Conservation (phyloP, 805 yeast genomes). For the Saccharomycopsis sp. region DNA sequence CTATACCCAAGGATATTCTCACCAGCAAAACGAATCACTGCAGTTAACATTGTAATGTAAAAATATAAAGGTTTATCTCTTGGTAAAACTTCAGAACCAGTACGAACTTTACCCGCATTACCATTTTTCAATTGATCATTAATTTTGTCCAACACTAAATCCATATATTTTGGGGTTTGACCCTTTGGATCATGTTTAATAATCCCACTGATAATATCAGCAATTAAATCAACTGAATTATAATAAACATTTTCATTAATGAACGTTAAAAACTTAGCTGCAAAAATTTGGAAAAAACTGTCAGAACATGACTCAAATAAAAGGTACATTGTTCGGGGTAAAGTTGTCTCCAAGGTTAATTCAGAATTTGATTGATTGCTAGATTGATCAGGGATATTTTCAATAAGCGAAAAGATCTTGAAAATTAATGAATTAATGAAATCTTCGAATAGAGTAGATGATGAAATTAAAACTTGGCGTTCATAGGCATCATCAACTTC, state of each 20-base stretch:
- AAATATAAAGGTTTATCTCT: slow-evolving; percentile 73
- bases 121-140: slow-evolving; percentile 64
- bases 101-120: slow-evolving; percentile 73
- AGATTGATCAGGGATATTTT: slow-evolving; percentile 57
- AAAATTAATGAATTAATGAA: slow-evolving; percentile 51
- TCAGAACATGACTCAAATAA: slow-evolving; percentile 56
- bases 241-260: slow-evolving; percentile 52
- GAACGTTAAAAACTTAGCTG: slow-evolving; percentile 42
- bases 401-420: slow-evolving; percentile 56
- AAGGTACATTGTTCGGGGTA: slow-evolving; percentile 40
- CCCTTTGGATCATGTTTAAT: slow-evolving; percentile 54
- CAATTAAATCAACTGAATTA: slow-evolving; percentile 55
- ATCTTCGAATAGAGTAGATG: slow-evolving; percentile 63
- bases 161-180: slow-evolving; percentile 39
- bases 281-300: slow-evolving; percentile 39
- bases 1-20: slow-evolving; percentile 36
- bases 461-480: slow-evolving; percentile 55
- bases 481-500: slow-evolving; percentile 39
- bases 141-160: slow-evolving; percentile 44
- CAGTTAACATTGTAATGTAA: slow-evolving; percentile 62
- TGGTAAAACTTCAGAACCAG: slow-evolving; percentile 58
- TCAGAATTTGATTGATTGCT: slow-evolving; percentile 45
- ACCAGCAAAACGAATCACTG: slow-evolving; percentile 65
- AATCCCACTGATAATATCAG: slow-evolving; percentile 66
- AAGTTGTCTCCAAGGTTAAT: slow-evolving; percentile 28